These are phyloP conservation scores for Cornus kousa DNA, from an alignment of 148 eudicot species.

Conservation along the genomic window DNA sequence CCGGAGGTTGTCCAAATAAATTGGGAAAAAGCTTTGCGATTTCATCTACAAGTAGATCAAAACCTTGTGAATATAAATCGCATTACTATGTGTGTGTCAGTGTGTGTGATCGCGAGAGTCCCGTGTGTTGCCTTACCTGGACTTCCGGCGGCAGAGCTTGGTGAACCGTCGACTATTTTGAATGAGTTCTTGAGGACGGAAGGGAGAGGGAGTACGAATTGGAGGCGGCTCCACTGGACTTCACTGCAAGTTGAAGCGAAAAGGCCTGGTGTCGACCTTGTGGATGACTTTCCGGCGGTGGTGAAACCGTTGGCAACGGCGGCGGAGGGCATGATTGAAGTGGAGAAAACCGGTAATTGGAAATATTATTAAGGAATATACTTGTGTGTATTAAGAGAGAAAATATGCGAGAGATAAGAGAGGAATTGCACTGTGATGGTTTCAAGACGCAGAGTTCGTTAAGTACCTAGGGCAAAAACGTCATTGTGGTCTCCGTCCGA, in stretches of 20 bases:
- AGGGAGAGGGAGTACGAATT: conserved; percentile 26
- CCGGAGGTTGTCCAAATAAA: conserved; percentile 39
- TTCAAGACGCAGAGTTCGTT: not conserved
- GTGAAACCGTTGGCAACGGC: not conserved
- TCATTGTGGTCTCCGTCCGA: not conserved
- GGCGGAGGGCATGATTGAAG: not conserved
- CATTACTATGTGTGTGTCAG: not conserved
- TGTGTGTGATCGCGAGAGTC: not conserved
- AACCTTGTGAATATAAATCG: not conserved
- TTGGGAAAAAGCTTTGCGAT: conserved; percentile 36
- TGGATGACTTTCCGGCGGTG: not conserved
- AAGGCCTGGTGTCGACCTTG: not conserved
- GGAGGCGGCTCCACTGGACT: conserved; percentile 26
- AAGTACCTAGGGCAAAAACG: not conserved
- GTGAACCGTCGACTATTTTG: conserved; percentile 28
- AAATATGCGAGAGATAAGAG: not conserved
- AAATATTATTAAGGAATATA: no score
- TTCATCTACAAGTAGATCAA: conserved; percentile 22
- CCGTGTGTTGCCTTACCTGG: conserved; percentile 17
- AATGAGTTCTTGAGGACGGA: conserved; percentile 29
- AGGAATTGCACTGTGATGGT: not conserved
- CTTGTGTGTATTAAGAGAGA: not conserved
- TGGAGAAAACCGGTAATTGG: not conserved
- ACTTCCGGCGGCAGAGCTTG: conserved; percentile 35
- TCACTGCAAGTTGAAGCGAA: conserved; percentile 26